Base-by-base conservation (phyloP, 371 early-diverging fungal species). In the Mucor racemosus region DNA sequence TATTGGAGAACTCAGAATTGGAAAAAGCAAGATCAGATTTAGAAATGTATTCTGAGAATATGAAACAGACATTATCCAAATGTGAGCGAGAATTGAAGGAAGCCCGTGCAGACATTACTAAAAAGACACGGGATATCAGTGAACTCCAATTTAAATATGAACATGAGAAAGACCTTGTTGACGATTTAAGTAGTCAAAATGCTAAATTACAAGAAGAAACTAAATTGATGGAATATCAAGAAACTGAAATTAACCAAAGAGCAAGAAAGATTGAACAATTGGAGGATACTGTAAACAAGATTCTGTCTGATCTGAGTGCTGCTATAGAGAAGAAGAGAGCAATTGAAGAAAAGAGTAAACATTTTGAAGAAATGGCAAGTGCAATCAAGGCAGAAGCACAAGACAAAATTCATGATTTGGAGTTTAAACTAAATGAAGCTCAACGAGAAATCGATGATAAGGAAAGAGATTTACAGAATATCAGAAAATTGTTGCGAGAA, bases 191-290 rank as follows among this genome's bases (percentile, higher is more conserved):
- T 21, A 42, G 34, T 26, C 55, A 40, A 34, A 66, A 54, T 31
- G 48, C 58, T 13, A 53, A 19, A 2, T 11, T 68, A 8, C 53
- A 63, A 15, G 53, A 62, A 9, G 59, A 68, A 33, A 17, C 39
- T 34, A 33, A 39, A 21, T 33, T 58, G 15, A 68, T 58, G 33
- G 59, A 39, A 8, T 39, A 58, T 7, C 44, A 59, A 33, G 59
- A 63, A 11, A 21, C 19, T 53, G 36, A 62, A 13, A 55, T 63
- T 3, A 55, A 62, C 19, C 67, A 66, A 35, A 38, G 71, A 42
- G 58, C 53, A 7, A 36, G 34, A 21, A 50, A 66, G 13, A 66
- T 71, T 10, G 10, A 15, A 17, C 54, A 63, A 11, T 26, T 71
- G 36, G 67, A 67, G 19, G 17, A 21, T 7, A 55, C 59, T 5